phyloP scores from a whole-genome alignment of 108 stramenopile species.

The Cyclotella cryptica region DNA sequence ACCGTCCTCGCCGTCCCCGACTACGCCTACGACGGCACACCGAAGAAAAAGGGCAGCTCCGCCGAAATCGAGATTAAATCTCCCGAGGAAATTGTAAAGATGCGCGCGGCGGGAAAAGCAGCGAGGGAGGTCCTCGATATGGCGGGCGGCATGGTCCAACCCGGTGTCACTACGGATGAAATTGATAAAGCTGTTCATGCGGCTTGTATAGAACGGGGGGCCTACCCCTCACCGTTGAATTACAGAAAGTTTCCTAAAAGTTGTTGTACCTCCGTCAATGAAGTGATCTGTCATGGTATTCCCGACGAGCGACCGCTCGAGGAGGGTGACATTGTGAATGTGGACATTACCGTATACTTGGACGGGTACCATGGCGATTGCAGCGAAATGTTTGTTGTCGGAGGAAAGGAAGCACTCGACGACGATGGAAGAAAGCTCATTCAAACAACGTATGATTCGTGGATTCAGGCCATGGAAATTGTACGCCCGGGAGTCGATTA shows the following conservation, averaged over 20 bases:
- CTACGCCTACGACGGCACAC: slow-evolving; percentile 80
- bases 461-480: slow-evolving; percentile 76
- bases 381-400: slow-evolving; percentile 96
- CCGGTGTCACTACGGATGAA: slow-evolving; percentile 92
- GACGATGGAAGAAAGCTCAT: slow-evolving; percentile 66
- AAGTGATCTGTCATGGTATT: slow-evolving; percentile 99
- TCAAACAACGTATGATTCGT: slow-evolving; percentile 91
- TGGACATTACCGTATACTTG: slow-evolving; percentile 94
- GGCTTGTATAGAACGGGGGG: slow-evolving; percentile 55
- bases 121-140: slow-evolving; percentile 94
- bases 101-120: slow-evolving; percentile 85
- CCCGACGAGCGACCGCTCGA: slow-evolving; percentile 90
- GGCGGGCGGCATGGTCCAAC: slow-evolving; percentile 82
- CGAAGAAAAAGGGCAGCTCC: slow-evolving; percentile 50
- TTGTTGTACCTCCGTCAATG: slow-evolving; percentile 98
- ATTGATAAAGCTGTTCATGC: slow-evolving; percentile 95
- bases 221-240: slow-evolving; percentile 95
- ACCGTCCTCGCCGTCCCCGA: slow-evolving; percentile 73
- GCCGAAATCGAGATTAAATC: slow-evolving; percentile 82
- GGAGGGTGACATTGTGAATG: slow-evolving; percentile 95
- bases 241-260: slow-evolving; percentile 98
- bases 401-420: slow-evolving; percentile 75
- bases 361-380: slow-evolving; percentile 99
- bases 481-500: slow-evolving; percentile 86
- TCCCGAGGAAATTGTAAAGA: slow-evolving; percentile 89